These are phyloP conservation scores for Cladosporium sp. DNA, from an alignment of 2,329 filamentous ascomycete genomes.

Conservation along the genomic window DNA sequence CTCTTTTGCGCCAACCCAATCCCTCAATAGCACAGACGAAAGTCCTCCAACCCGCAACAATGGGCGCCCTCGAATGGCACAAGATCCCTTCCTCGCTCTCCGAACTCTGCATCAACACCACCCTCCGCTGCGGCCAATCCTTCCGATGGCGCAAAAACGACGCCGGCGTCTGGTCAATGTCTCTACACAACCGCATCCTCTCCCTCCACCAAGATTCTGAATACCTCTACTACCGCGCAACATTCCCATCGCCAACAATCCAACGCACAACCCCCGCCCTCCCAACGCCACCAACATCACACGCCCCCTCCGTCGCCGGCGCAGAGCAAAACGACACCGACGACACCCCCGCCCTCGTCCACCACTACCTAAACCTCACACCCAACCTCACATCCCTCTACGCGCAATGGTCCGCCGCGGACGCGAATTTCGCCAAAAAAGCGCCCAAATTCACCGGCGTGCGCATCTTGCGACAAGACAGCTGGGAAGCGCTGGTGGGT, in stretches of 20 bases:
- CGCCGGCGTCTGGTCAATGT: conserved; percentile 84
- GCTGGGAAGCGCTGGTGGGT: conserved; percentile 89
- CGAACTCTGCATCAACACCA: conserved; percentile 93
- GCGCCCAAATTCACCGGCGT: conserved; percentile 88
- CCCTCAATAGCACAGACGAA: background rate
- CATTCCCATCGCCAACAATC: conserved; percentile 47
- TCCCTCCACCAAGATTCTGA: conserved; percentile 80
- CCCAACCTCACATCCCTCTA: conserved; percentile 79
- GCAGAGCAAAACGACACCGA: conserved; percentile 46
- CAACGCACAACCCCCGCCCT: conserved; percentile 30
- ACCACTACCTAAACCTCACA: conserved; percentile 83
- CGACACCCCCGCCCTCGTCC: conserved; percentile 72
- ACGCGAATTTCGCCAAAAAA: conserved; percentile 85
- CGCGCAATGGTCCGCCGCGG: conserved; percentile 79
- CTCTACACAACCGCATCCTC: conserved; percentile 80
- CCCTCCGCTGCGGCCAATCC: conserved; percentile 90
- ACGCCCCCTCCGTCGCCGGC: conserved; percentile 38
- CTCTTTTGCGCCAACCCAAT: background rate
- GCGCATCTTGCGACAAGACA: conserved; percentile 88
- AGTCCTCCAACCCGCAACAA: conserved; percentile 27
- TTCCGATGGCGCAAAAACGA: conserved; percentile 88
- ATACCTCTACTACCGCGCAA: conserved; percentile 77
- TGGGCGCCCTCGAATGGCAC: conserved; percentile 68
- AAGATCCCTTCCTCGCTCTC: conserved; percentile 79
- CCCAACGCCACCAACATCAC: conserved; percentile 44